These are phyloP conservation scores for Phytophthora pistaciae DNA, from an alignment of 352 stramenopile genomes.

Conservation along the genomic window DNA sequence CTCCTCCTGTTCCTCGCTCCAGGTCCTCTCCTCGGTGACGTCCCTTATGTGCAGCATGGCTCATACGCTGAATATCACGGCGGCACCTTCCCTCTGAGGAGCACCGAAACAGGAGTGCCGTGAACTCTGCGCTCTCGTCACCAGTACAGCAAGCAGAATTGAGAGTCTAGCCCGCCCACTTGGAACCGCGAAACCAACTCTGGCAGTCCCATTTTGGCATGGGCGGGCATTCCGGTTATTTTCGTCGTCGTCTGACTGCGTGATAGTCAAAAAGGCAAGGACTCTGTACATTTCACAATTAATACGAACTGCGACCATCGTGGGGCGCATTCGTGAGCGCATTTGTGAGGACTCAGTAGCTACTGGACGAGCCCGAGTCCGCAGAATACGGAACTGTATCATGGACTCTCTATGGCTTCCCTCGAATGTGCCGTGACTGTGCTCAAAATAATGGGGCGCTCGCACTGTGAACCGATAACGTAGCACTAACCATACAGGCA, in stretches of 20 bases:
- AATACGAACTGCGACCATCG: background rate
- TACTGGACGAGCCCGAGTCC: too few species aligned
- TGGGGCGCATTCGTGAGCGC: too few species aligned
- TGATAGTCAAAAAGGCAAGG: background rate
- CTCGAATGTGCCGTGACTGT: too few species aligned
- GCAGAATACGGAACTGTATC: too few species aligned
- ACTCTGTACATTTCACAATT: background rate
- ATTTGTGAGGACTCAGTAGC: background rate
- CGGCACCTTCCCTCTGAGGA: background rate
- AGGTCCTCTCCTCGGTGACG: constrained; percentile 29
- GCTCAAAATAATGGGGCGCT: too few species aligned
- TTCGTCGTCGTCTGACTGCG: background rate
- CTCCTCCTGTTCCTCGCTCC: constrained; percentile 3
- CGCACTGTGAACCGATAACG: too few species aligned
- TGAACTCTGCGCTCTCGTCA: constrained; percentile 7
- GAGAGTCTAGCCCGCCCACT: background rate
- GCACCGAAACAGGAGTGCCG: constrained; percentile 7
- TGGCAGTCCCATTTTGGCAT: constrained; percentile 1
- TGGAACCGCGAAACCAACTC: constrained; percentile 20
- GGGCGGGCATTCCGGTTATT: background rate
- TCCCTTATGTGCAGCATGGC: constrained; percentile 21
- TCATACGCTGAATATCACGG: constrained; percentile 16
- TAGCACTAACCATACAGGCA: background rate
- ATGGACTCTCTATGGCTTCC: too few species aligned
- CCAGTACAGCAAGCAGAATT: background rate